Evolutionary conservation across 2,329 filamentous ascomycete species (phyloP).

Genomic region (Paradendryphiella salina): DNA sequence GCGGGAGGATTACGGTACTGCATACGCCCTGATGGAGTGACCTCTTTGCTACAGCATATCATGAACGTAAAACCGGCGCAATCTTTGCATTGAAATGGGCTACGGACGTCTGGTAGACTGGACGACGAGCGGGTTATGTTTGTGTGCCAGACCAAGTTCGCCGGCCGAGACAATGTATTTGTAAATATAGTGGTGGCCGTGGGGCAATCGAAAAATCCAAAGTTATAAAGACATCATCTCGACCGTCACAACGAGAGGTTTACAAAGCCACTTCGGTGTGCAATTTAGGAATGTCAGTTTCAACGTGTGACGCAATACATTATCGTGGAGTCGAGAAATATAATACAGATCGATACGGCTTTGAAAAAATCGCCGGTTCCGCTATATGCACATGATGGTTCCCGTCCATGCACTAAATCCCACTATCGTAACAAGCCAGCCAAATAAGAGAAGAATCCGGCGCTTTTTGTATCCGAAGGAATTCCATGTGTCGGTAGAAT

Average conservation of each 20-base stretch:
- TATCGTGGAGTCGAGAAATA: slow-evolving; percentile 37
- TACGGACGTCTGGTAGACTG: slow-evolving; percentile 25
- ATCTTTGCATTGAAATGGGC: slow-evolving; percentile 25
- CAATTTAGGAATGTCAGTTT: background rate
- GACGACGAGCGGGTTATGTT: slow-evolving; percentile 14
- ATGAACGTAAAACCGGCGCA: slow-evolving; percentile 32
- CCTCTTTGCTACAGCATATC: slow-evolving; percentile 10
- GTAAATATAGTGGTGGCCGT: slow-evolving; percentile 43
- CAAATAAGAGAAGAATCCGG: slow-evolving; percentile 23
- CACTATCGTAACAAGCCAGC: slow-evolving; percentile 24
- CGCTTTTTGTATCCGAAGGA: slow-evolving; percentile 1
- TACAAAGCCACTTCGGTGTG: background rate
- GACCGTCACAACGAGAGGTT: background rate
- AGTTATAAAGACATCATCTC: slow-evolving; percentile 2
- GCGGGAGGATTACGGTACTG: slow-evolving; percentile 35
- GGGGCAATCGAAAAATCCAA: slow-evolving; percentile 20
- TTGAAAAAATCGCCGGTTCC: slow-evolving; percentile 6
- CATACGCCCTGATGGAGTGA: slow-evolving; percentile 14
- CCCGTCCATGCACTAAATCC: slow-evolving; percentile 11
- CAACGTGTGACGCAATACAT: slow-evolving; percentile 24
- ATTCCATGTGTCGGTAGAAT: background rate
- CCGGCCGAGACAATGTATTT: slow-evolving; percentile 22
- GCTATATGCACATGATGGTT: slow-evolving; percentile 21
- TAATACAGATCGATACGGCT: slow-evolving; percentile 30
- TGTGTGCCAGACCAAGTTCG: slow-evolving; percentile 16